Conservation (phyloP, 148 eudicot genomes). For the Chenopodium quinoa region DNA sequence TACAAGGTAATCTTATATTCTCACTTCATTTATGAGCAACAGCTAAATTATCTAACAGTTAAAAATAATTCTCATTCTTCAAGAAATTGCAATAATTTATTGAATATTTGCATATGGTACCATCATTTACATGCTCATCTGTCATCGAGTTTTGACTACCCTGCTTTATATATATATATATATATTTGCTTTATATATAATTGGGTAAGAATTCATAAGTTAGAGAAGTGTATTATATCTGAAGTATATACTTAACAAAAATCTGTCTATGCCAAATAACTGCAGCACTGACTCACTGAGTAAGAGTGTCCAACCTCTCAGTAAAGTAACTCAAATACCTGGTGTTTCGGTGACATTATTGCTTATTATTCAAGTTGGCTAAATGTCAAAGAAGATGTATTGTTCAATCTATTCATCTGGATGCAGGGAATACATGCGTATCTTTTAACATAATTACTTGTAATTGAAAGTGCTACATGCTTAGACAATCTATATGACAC, state of each 20-base stretch:
- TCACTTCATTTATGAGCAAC: not conserved
- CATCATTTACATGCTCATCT: not conserved
- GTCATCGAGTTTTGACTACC: not conserved
- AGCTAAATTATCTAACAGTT: not conserved
- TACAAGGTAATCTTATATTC: conserved; percentile 38
- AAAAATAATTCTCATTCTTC: not conserved
- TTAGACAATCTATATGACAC: not conserved
- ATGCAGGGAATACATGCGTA: not conserved
- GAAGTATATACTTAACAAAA: not conserved
- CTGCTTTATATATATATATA: not conserved
- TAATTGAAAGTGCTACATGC: not conserved
- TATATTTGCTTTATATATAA: not conserved
- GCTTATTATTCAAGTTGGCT: not conserved
- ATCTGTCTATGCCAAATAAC: not conserved
- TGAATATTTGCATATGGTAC: not conserved
- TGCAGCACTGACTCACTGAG: not conserved
- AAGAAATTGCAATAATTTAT: not conserved
- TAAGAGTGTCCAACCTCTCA: not conserved
- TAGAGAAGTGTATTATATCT: not conserved
- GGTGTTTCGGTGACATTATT: not conserved
- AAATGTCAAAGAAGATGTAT: not conserved
- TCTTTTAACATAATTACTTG: not conserved
- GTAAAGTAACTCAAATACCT: not conserved
- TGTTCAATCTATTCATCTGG: not conserved
- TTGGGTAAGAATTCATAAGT: not conserved